Evolutionary conservation across 257 asterid genomes (phyloP).

Genomic region (Plantago ovata): DNA sequence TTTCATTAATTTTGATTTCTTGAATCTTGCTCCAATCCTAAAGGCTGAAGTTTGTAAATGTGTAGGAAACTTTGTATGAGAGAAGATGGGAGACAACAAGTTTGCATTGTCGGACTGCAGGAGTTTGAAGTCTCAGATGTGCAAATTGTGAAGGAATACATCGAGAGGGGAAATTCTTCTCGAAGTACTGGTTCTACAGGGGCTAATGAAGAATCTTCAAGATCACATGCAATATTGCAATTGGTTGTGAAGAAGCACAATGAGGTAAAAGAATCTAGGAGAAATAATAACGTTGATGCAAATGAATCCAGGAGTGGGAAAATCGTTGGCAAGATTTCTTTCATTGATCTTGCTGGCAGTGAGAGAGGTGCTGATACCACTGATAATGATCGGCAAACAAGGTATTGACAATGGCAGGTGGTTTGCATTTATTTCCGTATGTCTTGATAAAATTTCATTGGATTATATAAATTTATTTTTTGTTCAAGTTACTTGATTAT

Average conservation of each 20-base stretch:
- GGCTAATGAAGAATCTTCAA: conserved; percentile 99
- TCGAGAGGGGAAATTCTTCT: conserved; percentile 84
- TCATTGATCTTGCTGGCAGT: conserved; percentile 98
- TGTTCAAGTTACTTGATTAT: too few species aligned
- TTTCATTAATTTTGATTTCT: neutral
- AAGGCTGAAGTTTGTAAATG: conserved; percentile 8
- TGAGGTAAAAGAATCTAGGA: conserved; percentile 77
- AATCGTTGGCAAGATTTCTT: conserved; percentile 92
- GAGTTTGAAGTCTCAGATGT: conserved; percentile 97
- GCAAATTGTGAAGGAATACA: conserved; percentile 83
- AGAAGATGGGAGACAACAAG: conserved; percentile 96
- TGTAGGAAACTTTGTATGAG: conserved; percentile 92
- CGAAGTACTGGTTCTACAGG: conserved; percentile 98
- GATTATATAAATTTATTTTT: too few species aligned
- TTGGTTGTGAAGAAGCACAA: conserved; percentile 83
- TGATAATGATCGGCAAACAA: conserved; percentile 92
- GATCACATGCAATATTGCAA: conserved; percentile 96
- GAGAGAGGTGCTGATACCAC: conserved; percentile 99
- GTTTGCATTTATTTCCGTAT: conserved; percentile 12
- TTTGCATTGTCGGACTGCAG: conserved; percentile 97
- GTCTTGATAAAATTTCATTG: too few species aligned
- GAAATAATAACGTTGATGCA: conserved; percentile 57
- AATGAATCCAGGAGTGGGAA: conserved; percentile 74
- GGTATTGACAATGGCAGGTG: conserved; percentile 41
- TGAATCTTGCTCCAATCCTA: neutral